Conservation (phyloP, 23 red algal species). For the Gracilaria gracilis region DNA sequence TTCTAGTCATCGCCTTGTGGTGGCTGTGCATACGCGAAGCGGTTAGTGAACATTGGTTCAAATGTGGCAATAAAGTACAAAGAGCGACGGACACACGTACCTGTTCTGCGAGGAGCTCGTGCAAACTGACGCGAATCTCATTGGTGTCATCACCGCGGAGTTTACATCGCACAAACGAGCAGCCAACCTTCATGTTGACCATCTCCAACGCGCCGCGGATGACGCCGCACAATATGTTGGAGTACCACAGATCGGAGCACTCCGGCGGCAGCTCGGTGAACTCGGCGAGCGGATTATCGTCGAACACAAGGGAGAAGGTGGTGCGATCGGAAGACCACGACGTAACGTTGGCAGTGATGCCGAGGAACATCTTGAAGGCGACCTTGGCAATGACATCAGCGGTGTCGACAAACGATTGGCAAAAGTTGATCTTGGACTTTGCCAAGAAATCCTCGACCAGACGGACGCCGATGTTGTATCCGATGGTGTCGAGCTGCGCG, state of each 20-base stretch:
- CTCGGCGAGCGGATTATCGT: constrained; percentile 97
- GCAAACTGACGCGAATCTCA: constrained; percentile 91
- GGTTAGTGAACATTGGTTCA: background rate
- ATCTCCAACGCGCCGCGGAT: constrained; percentile 97
- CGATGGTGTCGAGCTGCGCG: constrained; percentile 83
- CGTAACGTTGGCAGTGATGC: constrained; percentile 74
- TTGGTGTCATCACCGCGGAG: constrained; percentile 89
- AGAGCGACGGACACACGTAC: constrained; percentile 20
- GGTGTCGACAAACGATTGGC: constrained; percentile 76
- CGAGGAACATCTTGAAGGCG: constrained; percentile 98
- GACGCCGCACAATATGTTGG: constrained; percentile 95
- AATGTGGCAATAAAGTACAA: background rate
- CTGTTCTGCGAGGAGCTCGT: constrained; percentile 79
- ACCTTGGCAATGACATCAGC: constrained; percentile 94
- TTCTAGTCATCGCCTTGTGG: constrained; percentile 28
- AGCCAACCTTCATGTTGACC: constrained; percentile 95
- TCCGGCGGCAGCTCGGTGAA: constrained; percentile 90
- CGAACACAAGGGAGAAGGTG: constrained; percentile 84
- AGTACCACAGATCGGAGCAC: constrained; percentile 78
- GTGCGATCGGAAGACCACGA: constrained; percentile 70
- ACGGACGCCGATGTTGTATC: constrained; percentile 97
- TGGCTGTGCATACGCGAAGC: background rate
- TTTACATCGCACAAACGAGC: constrained; percentile 67
- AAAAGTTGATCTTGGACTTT: constrained; percentile 72
- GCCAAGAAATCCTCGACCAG: constrained; percentile 97